These are phyloP conservation scores for Suillus weaverae DNA, from an alignment of 768 basidiomycete species.

Conservation along the genomic window DNA sequence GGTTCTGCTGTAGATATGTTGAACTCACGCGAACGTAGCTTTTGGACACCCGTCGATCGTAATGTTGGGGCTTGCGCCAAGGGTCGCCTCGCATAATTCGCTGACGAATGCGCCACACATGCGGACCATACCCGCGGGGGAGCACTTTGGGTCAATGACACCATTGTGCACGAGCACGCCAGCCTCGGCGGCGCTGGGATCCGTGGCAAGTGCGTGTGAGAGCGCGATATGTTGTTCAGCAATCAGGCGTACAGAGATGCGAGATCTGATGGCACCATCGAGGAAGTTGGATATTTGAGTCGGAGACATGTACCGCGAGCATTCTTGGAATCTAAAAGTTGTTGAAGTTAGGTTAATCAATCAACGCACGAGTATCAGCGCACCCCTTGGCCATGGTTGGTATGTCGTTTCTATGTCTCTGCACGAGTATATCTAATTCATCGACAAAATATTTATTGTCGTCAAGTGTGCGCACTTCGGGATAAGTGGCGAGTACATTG, in stretches of 20 bases:
- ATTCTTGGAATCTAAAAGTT: constrained; percentile 75
- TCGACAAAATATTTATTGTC: constrained; percentile 71
- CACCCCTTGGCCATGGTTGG: constrained; percentile 90
- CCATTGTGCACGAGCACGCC: constrained; percentile 53
- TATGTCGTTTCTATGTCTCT: constrained; percentile 82
- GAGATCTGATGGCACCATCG: constrained; percentile 80
- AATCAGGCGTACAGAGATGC: constrained; percentile 84
- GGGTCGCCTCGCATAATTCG: constrained; percentile 81
- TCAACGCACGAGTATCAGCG: constrained; percentile 15
- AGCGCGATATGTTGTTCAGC: constrained; percentile 91
- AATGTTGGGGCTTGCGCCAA: constrained; percentile 69
- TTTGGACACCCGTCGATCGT: constrained; percentile 69
- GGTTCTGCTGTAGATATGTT: background rate
- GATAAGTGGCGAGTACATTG: constrained; percentile 64
- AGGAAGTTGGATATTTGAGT: constrained; percentile 78
- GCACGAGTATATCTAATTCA: constrained; percentile 69
- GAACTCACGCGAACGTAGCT: constrained; percentile 75
- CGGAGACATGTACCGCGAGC: constrained; percentile 78
- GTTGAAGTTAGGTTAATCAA: background rate
- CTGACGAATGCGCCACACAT: constrained; percentile 84
- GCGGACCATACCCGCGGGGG: constrained; percentile 68
- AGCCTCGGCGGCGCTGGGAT: constrained; percentile 8
- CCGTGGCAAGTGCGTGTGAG: constrained; percentile 59
- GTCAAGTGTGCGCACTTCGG: constrained; percentile 59
- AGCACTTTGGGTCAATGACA: constrained; percentile 72